Percentiles rank a stretch among this genome's conserved stretches.
These are phyloP conservation scores for Pleurotus giganteus DNA, from an alignment of 768 basidiomycete species.

Conservation along the genomic window DNA sequence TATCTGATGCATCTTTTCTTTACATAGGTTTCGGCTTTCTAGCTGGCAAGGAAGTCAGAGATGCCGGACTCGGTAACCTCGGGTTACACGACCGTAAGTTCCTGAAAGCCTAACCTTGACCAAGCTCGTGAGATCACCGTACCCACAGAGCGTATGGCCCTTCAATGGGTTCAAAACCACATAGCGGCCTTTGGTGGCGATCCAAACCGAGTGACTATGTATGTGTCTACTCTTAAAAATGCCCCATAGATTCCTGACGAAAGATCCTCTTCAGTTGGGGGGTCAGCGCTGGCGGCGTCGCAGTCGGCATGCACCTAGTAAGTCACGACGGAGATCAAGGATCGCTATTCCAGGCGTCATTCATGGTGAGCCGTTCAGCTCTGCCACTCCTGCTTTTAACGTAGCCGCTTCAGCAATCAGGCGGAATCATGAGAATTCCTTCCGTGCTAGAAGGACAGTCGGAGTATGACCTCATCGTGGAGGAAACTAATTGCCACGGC, in stretches of 20 bases:
- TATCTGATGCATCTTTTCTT: not conserved
- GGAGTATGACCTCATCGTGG: constrained; percentile 28
- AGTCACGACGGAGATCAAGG: constrained; percentile 22
- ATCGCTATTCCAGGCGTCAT: constrained; percentile 33
- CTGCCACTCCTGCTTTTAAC: constrained; percentile 12
- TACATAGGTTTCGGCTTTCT: constrained; percentile 43
- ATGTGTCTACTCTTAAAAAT: constrained; percentile 14
- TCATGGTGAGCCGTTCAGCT: constrained; percentile 32
- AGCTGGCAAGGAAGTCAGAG: constrained; percentile 36
- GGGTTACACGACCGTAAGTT: constrained; percentile 50
- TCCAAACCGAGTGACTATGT: constrained; percentile 41
- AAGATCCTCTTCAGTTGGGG: constrained; percentile 32
- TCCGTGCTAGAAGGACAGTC: constrained; percentile 15
- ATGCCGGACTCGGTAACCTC: constrained; percentile 41
- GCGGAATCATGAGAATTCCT: constrained; percentile 11
- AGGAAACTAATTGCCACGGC: constrained; percentile 25
- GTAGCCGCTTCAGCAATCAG: constrained; percentile 20
- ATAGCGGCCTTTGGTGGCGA: constrained; percentile 55
- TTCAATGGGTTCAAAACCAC: constrained; percentile 55
- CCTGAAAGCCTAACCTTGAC: not conserved
- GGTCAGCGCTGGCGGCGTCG: constrained; percentile 45
- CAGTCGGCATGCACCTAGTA: constrained; percentile 37
- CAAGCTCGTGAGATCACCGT: not conserved
- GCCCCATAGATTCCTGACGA: not conserved
- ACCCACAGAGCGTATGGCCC: constrained; percentile 37